Percentiles rank a stretch among this genome's conserved stretches.
phyloP scores from a whole-genome alignment of 495 filamentous ascomycete species.

The Trichodelitschia bisporula region DNA sequence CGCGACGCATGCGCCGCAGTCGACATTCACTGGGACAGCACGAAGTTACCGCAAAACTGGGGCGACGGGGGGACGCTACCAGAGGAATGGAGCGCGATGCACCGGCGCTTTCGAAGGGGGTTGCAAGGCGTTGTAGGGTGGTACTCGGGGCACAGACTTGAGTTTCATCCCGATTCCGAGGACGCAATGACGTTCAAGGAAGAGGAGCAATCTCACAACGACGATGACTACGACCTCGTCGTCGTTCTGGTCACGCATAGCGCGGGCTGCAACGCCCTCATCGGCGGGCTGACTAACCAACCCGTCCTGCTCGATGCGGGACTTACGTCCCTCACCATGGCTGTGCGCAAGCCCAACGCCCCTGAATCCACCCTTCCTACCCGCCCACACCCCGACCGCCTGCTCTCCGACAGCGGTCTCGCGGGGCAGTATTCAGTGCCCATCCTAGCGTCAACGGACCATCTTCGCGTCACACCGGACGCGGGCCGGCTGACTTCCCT shows the following conservation, averaged over 20 bases:
- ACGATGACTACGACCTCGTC: slow-evolving; percentile 42
- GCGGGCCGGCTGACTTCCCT: too few relatives aligned
- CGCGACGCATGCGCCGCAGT: slow-evolving; percentile 64
- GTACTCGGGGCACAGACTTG: slow-evolving; percentile 52
- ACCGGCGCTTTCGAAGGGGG: slow-evolving; percentile 59
- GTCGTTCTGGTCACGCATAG: slow-evolving; percentile 89
- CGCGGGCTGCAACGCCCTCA: slow-evolving; percentile 91
- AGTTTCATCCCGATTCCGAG: too few relatives aligned
- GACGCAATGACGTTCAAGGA: slow-evolving; percentile 6
- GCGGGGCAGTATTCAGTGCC: too few relatives aligned
- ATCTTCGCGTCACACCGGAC: too few relatives aligned
- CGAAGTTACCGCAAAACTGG: slow-evolving; percentile 47
- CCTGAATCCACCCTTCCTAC: too few relatives aligned
- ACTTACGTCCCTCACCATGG: slow-evolving; percentile 79
- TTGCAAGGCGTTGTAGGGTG: slow-evolving; percentile 52
- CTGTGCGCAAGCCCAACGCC: slow-evolving; percentile 49
- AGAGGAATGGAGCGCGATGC: slow-evolving; percentile 92
- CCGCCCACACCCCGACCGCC: too few relatives aligned
- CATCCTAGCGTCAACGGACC: too few relatives aligned
- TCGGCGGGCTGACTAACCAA: slow-evolving; percentile 71
- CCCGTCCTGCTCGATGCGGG: slow-evolving; percentile 74
- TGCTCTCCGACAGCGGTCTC: too few relatives aligned
- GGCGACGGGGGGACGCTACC: slow-evolving; percentile 61
- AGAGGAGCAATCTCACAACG: slow-evolving; percentile 19
- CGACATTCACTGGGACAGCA: slow-evolving; percentile 91